phyloP scores from a whole-genome alignment of 2,329 filamentous ascomycete species.

The Aureobasidium sp. region DNA sequence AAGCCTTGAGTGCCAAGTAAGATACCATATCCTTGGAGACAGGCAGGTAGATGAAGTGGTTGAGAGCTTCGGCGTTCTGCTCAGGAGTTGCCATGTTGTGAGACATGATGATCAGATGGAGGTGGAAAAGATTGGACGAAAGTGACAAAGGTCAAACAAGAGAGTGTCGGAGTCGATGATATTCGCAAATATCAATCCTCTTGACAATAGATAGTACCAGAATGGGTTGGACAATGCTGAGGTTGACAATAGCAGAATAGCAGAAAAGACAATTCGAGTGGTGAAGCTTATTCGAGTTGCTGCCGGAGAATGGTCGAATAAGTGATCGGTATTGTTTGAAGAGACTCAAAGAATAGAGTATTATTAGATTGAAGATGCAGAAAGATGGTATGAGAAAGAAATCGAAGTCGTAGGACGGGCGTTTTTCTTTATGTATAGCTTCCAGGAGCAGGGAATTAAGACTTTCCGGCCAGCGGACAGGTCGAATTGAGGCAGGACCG shows the following conservation, averaged over 20 bases:
- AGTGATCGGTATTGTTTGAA: slow-evolving; percentile 15
- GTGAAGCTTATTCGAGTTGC: slow-evolving; percentile 22
- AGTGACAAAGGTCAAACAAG: slow-evolving; percentile 1
- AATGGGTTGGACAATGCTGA: slow-evolving; percentile 17
- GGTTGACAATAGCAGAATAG: slow-evolving; percentile 22
- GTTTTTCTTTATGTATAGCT: slow-evolving; percentile 22
- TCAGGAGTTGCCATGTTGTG: slow-evolving; percentile 35
- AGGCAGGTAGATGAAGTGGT: slow-evolving; percentile 71
- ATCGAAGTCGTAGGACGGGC: slow-evolving; percentile 19
- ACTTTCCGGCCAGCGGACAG: slow-evolving; percentile 29
- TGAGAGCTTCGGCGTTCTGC: slow-evolving; percentile 65
- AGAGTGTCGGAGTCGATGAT: slow-evolving; percentile 10
- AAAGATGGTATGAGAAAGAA: slow-evolving; percentile 16
- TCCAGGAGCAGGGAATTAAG: slow-evolving; percentile 18
- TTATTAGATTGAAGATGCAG: slow-evolving; percentile 15
- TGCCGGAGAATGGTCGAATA: slow-evolving; percentile 21
- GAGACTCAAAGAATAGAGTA: slow-evolving; percentile 17
- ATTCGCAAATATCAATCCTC: slow-evolving; percentile 23
- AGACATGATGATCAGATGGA: slow-evolving; percentile 32
- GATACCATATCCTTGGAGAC: slow-evolving; percentile 70
- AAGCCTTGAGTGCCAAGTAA: slow-evolving; percentile 67
- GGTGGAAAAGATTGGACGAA: not conserved
- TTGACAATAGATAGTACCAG: slow-evolving; percentile 19
- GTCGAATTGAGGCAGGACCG: slow-evolving; percentile 18
- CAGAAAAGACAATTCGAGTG: slow-evolving; percentile 11